Percentiles rank a stretch among this genome's conserved stretches.
Evolutionary conservation across 2,329 filamentous ascomycete species (phyloP).

Genomic region (Clonostachys rosea): DNA sequence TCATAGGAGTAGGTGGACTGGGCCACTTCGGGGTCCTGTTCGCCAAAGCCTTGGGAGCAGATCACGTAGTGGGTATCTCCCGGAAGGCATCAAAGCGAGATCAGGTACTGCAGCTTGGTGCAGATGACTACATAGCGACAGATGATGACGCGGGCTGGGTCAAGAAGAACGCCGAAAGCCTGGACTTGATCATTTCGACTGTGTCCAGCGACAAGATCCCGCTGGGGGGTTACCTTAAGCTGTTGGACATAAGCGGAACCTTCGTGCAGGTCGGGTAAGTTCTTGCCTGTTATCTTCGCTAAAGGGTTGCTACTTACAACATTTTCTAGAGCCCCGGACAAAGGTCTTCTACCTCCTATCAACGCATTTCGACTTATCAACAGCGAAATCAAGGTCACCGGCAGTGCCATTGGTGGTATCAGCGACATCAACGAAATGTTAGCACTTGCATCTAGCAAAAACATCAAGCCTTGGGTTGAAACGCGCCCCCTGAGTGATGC

Average conservation of each 20-base stretch:
- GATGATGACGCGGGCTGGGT: conserved; percentile 49
- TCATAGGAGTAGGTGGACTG: conserved; percentile 64
- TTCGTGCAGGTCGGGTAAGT: conserved; percentile 36
- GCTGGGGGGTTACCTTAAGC: conserved; percentile 42
- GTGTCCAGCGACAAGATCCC: conserved; percentile 52
- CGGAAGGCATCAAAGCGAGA: conserved; percentile 44
- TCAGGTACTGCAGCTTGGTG: conserved; percentile 53
- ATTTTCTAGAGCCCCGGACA: background rate
- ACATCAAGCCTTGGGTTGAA: conserved; percentile 48
- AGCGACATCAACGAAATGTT: conserved; percentile 48
- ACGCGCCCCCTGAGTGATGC: conserved; percentile 47
- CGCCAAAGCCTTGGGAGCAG: conserved; percentile 62
- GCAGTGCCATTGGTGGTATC: conserved; percentile 1
- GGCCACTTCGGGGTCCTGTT: conserved; percentile 67
- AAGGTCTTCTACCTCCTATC: conserved; percentile 3
- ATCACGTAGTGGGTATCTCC: conserved; percentile 56
- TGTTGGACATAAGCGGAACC: background rate
- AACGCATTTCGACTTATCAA: background rate
- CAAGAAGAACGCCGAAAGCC: conserved; percentile 39
- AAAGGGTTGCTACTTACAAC: conserved; percentile 33
- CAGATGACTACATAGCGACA: conserved; percentile 40
- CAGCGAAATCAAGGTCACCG: background rate
- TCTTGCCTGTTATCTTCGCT: conserved; percentile 4
- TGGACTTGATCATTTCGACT: conserved; percentile 57
- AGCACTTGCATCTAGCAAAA: conserved; percentile 44